Percentiles rank a stretch among this genome's conserved stretches.
Conservation (phyloP, 768 basidiomycete species). For the Kwoniella heveanensis region DNA sequence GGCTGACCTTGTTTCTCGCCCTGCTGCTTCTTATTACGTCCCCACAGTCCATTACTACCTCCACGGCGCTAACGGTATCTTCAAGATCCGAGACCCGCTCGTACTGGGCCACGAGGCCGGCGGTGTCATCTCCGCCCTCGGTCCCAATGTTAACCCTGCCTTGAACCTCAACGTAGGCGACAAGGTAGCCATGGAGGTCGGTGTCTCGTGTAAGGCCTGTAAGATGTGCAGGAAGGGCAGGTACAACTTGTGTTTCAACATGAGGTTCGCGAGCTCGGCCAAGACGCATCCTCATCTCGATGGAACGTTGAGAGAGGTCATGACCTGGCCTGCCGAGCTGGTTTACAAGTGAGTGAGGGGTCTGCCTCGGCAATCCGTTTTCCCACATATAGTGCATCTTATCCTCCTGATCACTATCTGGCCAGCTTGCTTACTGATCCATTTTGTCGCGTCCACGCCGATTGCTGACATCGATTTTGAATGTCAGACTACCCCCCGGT, state of each 20-base stretch:
- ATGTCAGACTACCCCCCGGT: constrained; percentile 64
- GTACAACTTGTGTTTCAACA: constrained; percentile 88
- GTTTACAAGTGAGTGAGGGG: constrained; percentile 76
- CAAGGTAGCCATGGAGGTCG: constrained; percentile 90
- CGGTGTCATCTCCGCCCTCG: constrained; percentile 82
- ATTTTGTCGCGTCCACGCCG: too few species aligned
- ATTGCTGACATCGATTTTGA: neutral
- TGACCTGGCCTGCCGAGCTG: constrained; percentile 85
- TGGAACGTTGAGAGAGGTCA: constrained; percentile 80
- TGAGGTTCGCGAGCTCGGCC: constrained; percentile 88
- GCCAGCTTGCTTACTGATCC: too few species aligned
- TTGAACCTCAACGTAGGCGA: constrained; percentile 65
- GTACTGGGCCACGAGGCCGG: constrained; percentile 92
- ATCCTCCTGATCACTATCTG: too few species aligned
- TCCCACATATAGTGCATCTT: too few species aligned
- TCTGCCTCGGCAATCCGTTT: neutral
- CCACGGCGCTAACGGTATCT: constrained; percentile 89
- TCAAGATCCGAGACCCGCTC: constrained; percentile 79
- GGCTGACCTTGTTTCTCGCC: too few species aligned
- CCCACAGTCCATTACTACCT: constrained; percentile 81
- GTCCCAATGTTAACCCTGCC: constrained; percentile 60
- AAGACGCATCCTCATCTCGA: constrained; percentile 91
- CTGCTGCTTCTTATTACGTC: too few species aligned
- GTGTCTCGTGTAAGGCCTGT: constrained; percentile 75
- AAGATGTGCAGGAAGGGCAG: constrained; percentile 62